Conservation (phyloP, 129 eudicot species). For the Glebionis coronaria region DNA sequence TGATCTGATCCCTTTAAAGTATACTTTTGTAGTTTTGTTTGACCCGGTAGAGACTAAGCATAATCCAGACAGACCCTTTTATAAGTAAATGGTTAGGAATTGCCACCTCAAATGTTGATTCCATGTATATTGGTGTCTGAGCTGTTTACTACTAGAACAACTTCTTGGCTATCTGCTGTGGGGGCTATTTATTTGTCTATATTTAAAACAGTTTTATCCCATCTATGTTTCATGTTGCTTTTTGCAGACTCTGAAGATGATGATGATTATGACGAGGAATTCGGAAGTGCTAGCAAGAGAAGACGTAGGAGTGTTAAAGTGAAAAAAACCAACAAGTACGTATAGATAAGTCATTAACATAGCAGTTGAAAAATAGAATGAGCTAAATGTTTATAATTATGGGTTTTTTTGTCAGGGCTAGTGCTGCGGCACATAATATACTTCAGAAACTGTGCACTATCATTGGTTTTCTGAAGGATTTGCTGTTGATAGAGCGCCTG, state of each 20-base stretch:
- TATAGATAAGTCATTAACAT: conserved; percentile 5
- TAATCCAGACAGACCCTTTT: too few species aligned
- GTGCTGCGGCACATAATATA: conserved; percentile 63
- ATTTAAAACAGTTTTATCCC: neutral
- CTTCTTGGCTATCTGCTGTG: neutral
- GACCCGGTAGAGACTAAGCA: too few species aligned
- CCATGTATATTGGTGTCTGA: neutral
- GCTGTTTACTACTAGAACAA: neutral
- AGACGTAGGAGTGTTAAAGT: conserved; percentile 72
- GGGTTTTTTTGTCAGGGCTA: conserved; percentile 44
- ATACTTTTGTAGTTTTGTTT: too few species aligned
- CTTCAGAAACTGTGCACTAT: conserved; percentile 86
- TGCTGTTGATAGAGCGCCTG: conserved; percentile 72
- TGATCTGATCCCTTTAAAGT: too few species aligned
- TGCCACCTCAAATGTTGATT: too few species aligned
- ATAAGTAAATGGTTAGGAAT: too few species aligned
- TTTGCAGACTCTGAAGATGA: conserved; percentile 63
- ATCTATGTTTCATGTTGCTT: conserved; percentile 10
- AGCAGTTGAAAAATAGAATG: neutral
- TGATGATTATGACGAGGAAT: conserved; percentile 61
- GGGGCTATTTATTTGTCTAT: conserved; percentile 14
- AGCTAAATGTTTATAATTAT: conserved; percentile 21
- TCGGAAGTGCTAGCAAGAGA: conserved; percentile 78
- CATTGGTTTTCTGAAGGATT: conserved; percentile 69
- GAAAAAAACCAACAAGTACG: conserved; percentile 71